Evolutionary conservation across 192 early-diverging fungal genomes (phyloP).

Genomic region (Lunasporangiospora selenospora): DNA sequence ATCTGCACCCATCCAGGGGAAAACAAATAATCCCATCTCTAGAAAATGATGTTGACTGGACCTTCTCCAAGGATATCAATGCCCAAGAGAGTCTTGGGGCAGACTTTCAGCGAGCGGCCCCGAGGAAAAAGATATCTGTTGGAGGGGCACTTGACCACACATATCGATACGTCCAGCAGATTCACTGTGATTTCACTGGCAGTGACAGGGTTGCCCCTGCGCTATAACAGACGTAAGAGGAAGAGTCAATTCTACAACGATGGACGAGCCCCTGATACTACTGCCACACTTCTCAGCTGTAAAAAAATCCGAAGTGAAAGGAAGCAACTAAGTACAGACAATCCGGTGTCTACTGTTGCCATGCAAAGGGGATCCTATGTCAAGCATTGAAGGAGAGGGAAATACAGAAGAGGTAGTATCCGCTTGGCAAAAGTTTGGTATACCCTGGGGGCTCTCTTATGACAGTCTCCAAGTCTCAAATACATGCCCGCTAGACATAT

Average conservation of each 20-base stretch:
- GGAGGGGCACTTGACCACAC: neutral
- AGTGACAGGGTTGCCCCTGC: neutral
- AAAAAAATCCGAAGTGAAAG: neutral
- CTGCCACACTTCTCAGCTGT: neutral
- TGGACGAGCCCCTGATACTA: neutral
- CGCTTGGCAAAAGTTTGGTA: too few relatives aligned
- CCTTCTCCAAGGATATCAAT: neutral
- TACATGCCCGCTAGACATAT: slow-evolving; percentile 20
- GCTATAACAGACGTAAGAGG: neutral
- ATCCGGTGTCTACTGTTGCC: too few relatives aligned
- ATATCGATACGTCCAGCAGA: neutral
- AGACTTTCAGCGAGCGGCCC: neutral
- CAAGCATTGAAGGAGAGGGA: slow-evolving; percentile 10
- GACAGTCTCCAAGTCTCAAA: neutral
- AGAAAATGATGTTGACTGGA: neutral
- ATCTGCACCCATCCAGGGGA: neutral
- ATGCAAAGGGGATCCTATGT: slow-evolving; percentile 6
- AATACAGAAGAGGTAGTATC: too few relatives aligned
- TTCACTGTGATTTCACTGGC: neutral
- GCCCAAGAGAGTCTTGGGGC: slow-evolving; percentile 6
- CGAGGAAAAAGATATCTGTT: neutral
- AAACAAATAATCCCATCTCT: neutral
- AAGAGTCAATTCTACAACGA: slow-evolving; percentile 1
- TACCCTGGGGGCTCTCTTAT: slow-evolving; percentile 18
- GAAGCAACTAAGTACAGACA: too few relatives aligned